phyloP scores from a whole-genome alignment of 768 basidiomycete species.

The Auricularia sp. region DNA sequence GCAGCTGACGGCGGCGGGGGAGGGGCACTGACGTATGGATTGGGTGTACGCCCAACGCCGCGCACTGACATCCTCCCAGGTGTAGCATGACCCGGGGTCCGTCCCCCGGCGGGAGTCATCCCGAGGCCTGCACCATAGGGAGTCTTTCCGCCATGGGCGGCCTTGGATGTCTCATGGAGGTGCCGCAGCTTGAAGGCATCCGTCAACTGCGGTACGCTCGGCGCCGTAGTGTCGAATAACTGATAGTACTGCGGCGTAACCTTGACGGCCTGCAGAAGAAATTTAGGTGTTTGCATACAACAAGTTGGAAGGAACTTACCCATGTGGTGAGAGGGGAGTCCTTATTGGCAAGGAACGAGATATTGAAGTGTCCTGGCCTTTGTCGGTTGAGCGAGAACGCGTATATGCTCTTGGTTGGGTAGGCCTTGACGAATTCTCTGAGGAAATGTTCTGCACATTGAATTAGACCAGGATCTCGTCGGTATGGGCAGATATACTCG shows the following conservation, averaged over 20 bases:
- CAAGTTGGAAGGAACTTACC: conserved; percentile 39
- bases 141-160: conserved; percentile 58
- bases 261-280: conserved; percentile 55
- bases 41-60: conserved; percentile 62
- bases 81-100: conserved; percentile 57
- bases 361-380: conserved; percentile 84
- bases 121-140: conserved; percentile 52
- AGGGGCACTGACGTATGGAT: conserved; percentile 44
- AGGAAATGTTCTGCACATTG: conserved; percentile 61
- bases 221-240: conserved; percentile 81
- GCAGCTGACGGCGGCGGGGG: background rate
- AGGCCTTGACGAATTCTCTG: conserved; percentile 84
- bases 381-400: conserved; percentile 88
- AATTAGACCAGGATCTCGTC: conserved; percentile 2
- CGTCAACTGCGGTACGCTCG: conserved; percentile 86
- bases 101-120: conserved; percentile 29
- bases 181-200: conserved; percentile 95
- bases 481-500: conserved; percentile 33
- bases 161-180: conserved; percentile 67
- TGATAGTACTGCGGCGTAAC: conserved; percentile 84
- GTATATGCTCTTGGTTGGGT: conserved; percentile 91
- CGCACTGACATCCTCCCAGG: conserved; percentile 76
- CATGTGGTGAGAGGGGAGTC: conserved; percentile 83
- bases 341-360: conserved; percentile 89
- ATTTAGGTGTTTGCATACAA: background rate